Evolutionary conservation across 352 stramenopile species (phyloP), one percentile per base, ranked within the genome.

Genomic region (Phytophthora hibernalis): DNA sequence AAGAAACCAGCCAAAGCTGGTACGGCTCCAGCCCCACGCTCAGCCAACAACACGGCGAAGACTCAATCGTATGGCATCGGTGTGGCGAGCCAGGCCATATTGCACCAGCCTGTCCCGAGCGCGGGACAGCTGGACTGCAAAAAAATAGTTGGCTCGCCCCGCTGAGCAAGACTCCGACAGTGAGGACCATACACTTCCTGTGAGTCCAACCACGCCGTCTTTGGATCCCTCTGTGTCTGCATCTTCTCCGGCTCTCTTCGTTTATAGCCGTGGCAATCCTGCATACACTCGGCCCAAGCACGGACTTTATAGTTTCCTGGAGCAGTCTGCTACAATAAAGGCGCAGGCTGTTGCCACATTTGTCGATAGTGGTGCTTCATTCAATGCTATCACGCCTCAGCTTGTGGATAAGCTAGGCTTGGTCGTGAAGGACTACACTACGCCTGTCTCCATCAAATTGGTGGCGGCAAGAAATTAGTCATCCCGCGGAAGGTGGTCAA

Each of bases 281-380:
- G 31, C 12, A 9, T 37, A 11, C 31, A 15, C 4, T 3, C 31
- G 31, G 12, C 8, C 3, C 4, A 37, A 37, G 11, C 31, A 37
- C 6, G 31, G 2, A 37, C 31, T 37, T 37, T 53, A 61, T 61
- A 28, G 30, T 24, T 63, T 49, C 12, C 21, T 50, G 16, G 44
- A 63, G 44, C 44, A 55, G n/a, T 3, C 6, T 11, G 31, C 31
- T 13, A 37, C 31, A 16, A 49, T 21, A 37, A 1, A 22, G 6
- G 10, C 6, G n/a, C 44, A 40, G 11, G 30, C 20, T 31, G 44
- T 22, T 10, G 54, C 44, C 15, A 12, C 55, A 12, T 55, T 63
- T 63, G 47, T 63, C 44, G 44, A 50, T 16, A 33, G 31, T 31
- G 55, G 44, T 21, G 55, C 21, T 16, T 63, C 16, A 6, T 49